Percentiles rank a stretch among this genome's conserved stretches.
These are phyloP conservation scores for Phaseolus coccineus DNA, from an alignment of 331 rosid genomes.

Conservation along the genomic window DNA sequence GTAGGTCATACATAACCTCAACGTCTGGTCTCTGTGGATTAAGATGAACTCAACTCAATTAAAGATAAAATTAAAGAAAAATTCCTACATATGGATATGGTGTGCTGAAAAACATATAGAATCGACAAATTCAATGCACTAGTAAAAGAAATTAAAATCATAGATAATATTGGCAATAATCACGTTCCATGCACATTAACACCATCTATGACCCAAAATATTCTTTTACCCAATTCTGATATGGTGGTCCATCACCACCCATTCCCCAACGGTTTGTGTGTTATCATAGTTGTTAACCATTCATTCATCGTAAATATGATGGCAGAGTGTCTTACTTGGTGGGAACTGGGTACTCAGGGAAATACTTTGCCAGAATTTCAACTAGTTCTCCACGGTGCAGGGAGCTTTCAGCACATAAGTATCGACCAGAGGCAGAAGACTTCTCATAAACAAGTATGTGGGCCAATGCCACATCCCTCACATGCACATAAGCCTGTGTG, in stretches of 20 bases:
- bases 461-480: slow-evolving; percentile 82
- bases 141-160: not conserved
- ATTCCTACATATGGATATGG: not conserved
- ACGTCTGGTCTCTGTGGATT: not conserved
- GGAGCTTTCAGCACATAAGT: slow-evolving; percentile 74
- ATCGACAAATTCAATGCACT: not conserved
- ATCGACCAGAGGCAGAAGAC: slow-evolving; percentile 81
- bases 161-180: not conserved
- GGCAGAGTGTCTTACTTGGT: slow-evolving; percentile 61
- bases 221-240: not conserved
- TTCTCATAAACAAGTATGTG: slow-evolving; percentile 75
- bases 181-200: not conserved
- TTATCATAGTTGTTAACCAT: not conserved
- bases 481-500: slow-evolving; percentile 86
- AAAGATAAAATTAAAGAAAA: not conserved
- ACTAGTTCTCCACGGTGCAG: slow-evolving; percentile 85
- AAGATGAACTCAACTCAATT: not conserved
- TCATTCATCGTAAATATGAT: not conserved
- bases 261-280: not conserved
- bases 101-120: not conserved
- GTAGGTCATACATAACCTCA: not conserved
- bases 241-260: not conserved
- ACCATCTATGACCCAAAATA: slow-evolving; percentile 9
- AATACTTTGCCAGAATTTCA: slow-evolving; percentile 71
- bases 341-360: slow-evolving; percentile 86